Conservation (phyloP, 2,329 filamentous ascomycete genomes). For the Thermochaetoides dissita region DNA sequence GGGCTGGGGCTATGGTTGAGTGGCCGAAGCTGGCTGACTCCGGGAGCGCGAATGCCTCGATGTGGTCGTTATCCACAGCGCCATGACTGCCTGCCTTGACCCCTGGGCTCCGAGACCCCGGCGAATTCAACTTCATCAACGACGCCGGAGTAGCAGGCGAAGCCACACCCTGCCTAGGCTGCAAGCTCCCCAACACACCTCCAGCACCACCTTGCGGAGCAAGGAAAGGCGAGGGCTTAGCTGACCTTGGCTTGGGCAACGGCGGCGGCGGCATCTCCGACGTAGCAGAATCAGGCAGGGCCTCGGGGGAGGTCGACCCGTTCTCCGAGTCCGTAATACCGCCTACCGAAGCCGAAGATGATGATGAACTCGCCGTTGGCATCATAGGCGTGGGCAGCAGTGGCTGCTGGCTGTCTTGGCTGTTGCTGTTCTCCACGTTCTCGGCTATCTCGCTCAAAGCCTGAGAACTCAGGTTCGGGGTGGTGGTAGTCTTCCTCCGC, state of each 20-base stretch:
- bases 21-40: constrained; percentile 44
- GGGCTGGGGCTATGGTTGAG: too few relatives aligned
- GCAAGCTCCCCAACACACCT: too few relatives aligned
- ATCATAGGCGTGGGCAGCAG: constrained; percentile 18
- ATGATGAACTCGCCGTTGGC: constrained; percentile 16
- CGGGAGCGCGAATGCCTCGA: constrained; percentile 52
- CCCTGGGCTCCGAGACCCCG: constrained; percentile 34
- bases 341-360: constrained; percentile 23
- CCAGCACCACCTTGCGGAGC: constrained; percentile 33
- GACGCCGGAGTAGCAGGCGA: constrained; percentile 77
- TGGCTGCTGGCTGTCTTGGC: constrained; percentile 21
- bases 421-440: constrained; percentile 24
- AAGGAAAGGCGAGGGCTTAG: constrained; percentile 54
- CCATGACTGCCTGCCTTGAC: constrained; percentile 24
- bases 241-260: constrained; percentile 50
- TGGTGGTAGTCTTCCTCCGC: constrained; percentile 37
- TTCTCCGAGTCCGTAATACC: constrained; percentile 43
- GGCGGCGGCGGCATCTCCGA: constrained; percentile 49
- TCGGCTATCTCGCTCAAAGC: constrained; percentile 38
- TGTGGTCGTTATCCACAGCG: constrained; percentile 34
- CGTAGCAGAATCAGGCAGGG: constrained; percentile 32
- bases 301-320: constrained; percentile 50
- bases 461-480: constrained; percentile 42
- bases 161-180: constrained; percentile 25
- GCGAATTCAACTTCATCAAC: constrained; percentile 60